Base-by-base conservation (phyloP, 139 green algal genomes). In the Axilococcus clingmanii region DNA sequence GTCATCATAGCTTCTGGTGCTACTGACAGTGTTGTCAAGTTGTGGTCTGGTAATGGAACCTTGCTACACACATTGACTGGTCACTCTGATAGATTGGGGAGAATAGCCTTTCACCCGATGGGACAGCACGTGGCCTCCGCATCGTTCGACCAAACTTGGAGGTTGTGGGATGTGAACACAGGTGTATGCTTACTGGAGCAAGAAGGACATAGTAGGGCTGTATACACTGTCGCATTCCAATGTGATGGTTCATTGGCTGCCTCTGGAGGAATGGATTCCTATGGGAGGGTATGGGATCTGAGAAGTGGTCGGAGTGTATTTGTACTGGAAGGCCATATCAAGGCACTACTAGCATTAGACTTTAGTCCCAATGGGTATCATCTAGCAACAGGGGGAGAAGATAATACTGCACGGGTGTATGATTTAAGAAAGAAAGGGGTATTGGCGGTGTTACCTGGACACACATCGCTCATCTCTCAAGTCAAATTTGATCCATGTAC, bases 141-240 rank as follows among this genome's bases (percentile, higher is more conserved):
- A 50, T 85, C 71, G 52, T 99, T 86, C 59, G 92, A 99, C 68
- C 58, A 57, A 33, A 98, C 89, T 1, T 98, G 92, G 92, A 78
- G 92, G 14, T 49, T 99, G 52, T 99, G 92, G 92, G 85, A 98
- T 59, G 41, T 86, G 7, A 76, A 87, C 44, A 91, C 76, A 3
- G 83, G 82, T 3, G 22, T 46, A 5, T 82, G 84, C 55, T 55
- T 99, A 41, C 61, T 94, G 48, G 86, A 97, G 71, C 91, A 99
- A 74, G 92, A 99, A 66, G 92, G 92, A 7, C 91, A 98, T 81
- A 84, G 65, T 48, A 55, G 90, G 17, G 43, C 71, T 9, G 90
- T 97, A 35, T 99, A 99, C 59, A 51, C 71, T 1, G 63, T 98
- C 30, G 79, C 77, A 0, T 98, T 97, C 66, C 55, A 70, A 33